Base-by-base conservation (phyloP, 805 yeast genomes). In the Suhomyces sp. region DNA sequence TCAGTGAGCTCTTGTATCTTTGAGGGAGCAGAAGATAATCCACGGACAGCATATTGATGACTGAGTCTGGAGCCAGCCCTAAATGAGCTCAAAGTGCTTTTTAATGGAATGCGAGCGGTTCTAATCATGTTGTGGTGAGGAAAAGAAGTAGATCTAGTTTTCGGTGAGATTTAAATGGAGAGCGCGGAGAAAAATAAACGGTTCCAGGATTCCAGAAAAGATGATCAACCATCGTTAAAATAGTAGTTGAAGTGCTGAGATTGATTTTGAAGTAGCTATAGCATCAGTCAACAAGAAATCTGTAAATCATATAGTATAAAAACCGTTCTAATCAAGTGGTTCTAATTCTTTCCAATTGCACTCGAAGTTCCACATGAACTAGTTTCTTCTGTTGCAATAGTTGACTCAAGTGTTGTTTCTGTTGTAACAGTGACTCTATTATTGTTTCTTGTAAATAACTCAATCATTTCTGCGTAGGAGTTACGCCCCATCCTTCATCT, bases 1-100 rank as follows among this genome's bases (percentile, higher is more conserved):
- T 63, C 65, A 8, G 57, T 48, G 35, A 73, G 50, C 52, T 73
- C 77, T 29, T 62, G 59, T 23, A 72, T 38, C 42, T 38, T 38
- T 9, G 22, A 7, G 3, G 42, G 22, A 19, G 42, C 8, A 17
- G 42, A 9, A 17, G 42, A 38, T 38, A 38, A 17, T 15, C 42
- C 23, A 17, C 42, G 42, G 42, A 17, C 6, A 6, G 42, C 22
- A 38, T 17, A 15, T 38, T 38, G 42, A 3, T 17, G 24, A 8
- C 42, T n/a, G 42, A 19, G 22, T 38, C 42, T 38, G 23, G 42
- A 38, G 17, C 12, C 24, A n/a, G n/a, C 9, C 3, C 42, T 15
- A 13, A 38, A 38, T 19, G 42, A 38, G 24, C 7, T 38, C 17
- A 38, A 38, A 9, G 42, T 38, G 17, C 24, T 38, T 19, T 15